Evolutionary conservation across 208 protist genomes (phyloP).

Genomic region (Crithidia mellificae): DNA sequence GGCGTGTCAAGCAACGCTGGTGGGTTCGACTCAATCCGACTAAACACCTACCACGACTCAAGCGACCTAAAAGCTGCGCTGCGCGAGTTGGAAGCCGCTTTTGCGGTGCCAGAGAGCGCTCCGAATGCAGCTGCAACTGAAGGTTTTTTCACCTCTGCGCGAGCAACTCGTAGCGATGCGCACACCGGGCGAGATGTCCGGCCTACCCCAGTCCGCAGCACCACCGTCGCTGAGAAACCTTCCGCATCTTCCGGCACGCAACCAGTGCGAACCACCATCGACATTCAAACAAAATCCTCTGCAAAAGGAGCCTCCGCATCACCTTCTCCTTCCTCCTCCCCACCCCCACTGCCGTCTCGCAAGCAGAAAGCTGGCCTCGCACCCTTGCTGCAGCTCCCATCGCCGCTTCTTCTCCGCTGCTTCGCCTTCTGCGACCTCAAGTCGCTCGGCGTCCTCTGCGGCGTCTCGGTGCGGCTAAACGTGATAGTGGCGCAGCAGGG

Average conservation of each 20-base stretch:
- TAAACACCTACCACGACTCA: constrained; percentile 35
- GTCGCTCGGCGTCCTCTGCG: constrained; percentile 27
- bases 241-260: neutral
- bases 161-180: neutral
- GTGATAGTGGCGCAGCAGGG: constrained; percentile 31
- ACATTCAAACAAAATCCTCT: neutral
- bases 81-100: constrained; percentile 25
- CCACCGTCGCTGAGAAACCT: too few species aligned
- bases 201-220: too few species aligned
- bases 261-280: neutral
- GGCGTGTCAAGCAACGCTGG: neutral
- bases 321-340: neutral
- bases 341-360: constrained; percentile 1
- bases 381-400: constrained; percentile 14
- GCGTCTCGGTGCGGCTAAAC: constrained; percentile 32
- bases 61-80: constrained; percentile 34
- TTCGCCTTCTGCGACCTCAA: constrained; percentile 33
- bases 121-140: neutral
- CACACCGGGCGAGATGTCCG: too few species aligned
- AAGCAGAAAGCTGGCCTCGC: neutral
- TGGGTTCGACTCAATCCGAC: constrained; percentile 15
- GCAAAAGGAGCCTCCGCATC: neutral
- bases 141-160: neutral
- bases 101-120: neutral
- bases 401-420: constrained; percentile 28